Percentiles rank a stretch among this genome's conserved stretches.
Evolutionary conservation across 1,139 yeast genomes (phyloP).

Genomic region (Saccharomyces uvarum): DNA sequence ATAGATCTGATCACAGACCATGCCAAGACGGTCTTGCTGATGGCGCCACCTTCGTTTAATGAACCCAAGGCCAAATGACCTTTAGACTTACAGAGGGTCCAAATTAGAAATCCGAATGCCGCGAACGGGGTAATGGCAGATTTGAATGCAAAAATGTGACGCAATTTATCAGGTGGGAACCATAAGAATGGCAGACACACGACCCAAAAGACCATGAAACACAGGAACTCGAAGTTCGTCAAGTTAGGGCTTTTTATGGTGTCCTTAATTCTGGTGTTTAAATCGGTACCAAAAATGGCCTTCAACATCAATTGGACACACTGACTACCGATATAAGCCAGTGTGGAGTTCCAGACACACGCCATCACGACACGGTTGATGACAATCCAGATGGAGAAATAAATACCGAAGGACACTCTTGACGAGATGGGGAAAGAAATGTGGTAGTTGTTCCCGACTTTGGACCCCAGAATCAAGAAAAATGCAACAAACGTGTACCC

Average conservation of each 20-base stretch:
- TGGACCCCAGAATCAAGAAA: constrained; percentile 55
- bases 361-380: constrained; percentile 76
- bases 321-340: constrained; percentile 74
- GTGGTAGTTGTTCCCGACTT: constrained; percentile 69
- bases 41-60: constrained; percentile 33
- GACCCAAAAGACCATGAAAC: constrained; percentile 73
- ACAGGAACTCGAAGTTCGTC: constrained; percentile 59
- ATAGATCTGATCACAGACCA: constrained; percentile 76
- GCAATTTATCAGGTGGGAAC: constrained; percentile 72
- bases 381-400: constrained; percentile 74
- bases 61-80: constrained; percentile 26
- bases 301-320: constrained; percentile 67
- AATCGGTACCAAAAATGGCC: constrained; percentile 57
- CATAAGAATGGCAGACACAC: constrained; percentile 68
- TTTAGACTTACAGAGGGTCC: constrained; percentile 54
- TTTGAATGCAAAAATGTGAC: constrained; percentile 73
- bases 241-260: constrained; percentile 42
- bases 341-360: constrained; percentile 78
- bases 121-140: constrained; percentile 72
- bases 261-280: constrained; percentile 42
- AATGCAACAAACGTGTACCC: constrained; percentile 58
- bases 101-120: constrained; percentile 66
- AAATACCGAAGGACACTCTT: constrained; percentile 66
- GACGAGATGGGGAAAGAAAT: constrained; percentile 71
- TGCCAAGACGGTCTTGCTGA: constrained; percentile 42